Base-by-base conservation (phyloP, 2,329 filamentous ascomycete genomes). In the Trichoderma asperellum region DNA sequence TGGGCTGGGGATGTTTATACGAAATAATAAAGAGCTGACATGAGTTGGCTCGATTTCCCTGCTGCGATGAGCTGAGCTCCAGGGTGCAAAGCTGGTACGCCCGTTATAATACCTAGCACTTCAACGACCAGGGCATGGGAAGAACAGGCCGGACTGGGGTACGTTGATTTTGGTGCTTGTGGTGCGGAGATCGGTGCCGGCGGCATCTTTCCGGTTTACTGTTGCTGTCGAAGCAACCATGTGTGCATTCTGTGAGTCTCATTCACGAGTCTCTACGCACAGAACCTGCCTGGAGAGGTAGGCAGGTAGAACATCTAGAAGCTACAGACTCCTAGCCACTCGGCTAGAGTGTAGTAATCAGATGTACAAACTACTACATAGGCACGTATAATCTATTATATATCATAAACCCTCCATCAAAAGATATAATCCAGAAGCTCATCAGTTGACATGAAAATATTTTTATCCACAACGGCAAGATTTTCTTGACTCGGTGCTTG, bases 401-500 rank as follows among this genome's bases (percentile, higher is more conserved):
- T 24, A 24, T 24, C 24, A 24, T 8, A 2, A 55, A 43, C 16
- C 18, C 21, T 32, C 11, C 52, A 56, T 47, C 40, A 60, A 60
- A 14, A n/a, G 34, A 47, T 34, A 24, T 60, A 29, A 53, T 21
- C 47, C 43, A 63, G 64, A 69, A 67, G 65, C 67, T 59, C 27
- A 53, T 70, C 69, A 70, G 69, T 70, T 53, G 69, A 70, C 69
- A 64, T 70, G 18, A 21, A 70, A 70, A 63, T 63, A 68, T 77
- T 72, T 70, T 76, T 40, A 70, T 79, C 78, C 73, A 73, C 78
- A 79, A 73, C 70, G 77, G 71, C 76, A 74, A 68, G 64, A 57
- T 43, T 35, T 61, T 62, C 58, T 72, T 72, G 71, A 73, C 75
- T 97, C 92, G 92, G 94, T 93, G 94, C 94, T 97, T 97, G 94